Conservation (phyloP, 169 alveolate genomes). For the Plasmodium sp. region DNA sequence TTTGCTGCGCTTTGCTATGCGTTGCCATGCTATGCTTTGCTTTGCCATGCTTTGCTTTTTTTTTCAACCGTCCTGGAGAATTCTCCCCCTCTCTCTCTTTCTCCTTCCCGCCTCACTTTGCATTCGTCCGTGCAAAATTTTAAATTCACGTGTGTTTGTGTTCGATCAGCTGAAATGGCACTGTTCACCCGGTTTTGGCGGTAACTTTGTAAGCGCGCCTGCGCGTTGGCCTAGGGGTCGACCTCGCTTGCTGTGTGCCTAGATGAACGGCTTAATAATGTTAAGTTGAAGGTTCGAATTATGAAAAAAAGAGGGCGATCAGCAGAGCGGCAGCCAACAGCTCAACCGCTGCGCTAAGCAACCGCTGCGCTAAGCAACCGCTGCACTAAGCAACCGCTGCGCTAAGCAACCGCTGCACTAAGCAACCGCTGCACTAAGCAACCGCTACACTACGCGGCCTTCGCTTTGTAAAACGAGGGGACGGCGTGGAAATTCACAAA, state of each 20-base stretch:
- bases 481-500: conserved; percentile 21
- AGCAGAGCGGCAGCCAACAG: too few relatives aligned
- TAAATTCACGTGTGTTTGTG: background rate
- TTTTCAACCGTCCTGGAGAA: background rate
- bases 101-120: background rate
- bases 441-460: background rate
- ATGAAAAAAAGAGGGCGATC: background rate
- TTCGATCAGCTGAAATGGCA: background rate
- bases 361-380: too few relatives aligned
- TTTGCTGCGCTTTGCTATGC: too few relatives aligned
- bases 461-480: conserved; percentile 34
- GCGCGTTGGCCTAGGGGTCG: background rate
- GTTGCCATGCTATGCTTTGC: background rate
- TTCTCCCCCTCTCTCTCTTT: background rate
- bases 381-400: too few relatives aligned
- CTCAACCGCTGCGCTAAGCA: too few relatives aligned
- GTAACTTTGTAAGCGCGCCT: background rate
- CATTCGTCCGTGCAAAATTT: background rate
- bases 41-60: background rate
- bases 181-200: background rate
- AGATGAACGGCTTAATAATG: background rate
- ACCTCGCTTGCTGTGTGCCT: background rate
- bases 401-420: too few relatives aligned
- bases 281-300: background rate
- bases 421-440: background rate